Evolutionary conservation across 257 asterid species (phyloP), one percentile per base, ranked within the genome.

Genomic region (Plantago ovata): DNA sequence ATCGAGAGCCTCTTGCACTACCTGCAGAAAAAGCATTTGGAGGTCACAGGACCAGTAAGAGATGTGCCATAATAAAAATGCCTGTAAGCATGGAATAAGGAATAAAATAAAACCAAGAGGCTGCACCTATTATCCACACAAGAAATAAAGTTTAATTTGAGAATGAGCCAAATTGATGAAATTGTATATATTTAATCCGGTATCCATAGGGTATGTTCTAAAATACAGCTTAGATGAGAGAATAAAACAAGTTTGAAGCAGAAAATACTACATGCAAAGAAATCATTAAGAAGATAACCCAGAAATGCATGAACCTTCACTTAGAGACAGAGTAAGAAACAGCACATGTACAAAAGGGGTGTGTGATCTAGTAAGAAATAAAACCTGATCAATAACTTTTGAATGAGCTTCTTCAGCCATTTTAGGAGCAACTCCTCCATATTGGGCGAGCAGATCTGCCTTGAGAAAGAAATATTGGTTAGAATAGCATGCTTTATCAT

Each of bases 381-480:
- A 28, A 63, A 92, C 98, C 95, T 83, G 83, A 89, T 86, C 97
- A 70, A 86, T 93, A 61, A 89, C 97, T 70, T 68, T 67, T 3
- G 86, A 60, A 18, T 92, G 98, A 63, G 95, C 97, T 82, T 88
- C 95, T 79, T 93, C 97, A 60, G 98, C 97, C 98, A 86, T 93
- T 74, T 89, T 93, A 56, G 98, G 98, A 79, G 97, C 89, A 75
- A 93, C 97, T 53, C 98, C 97, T 63, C 98, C 98, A 65, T 86
- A 88, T 22, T 50, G 75, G 60, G 76, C 97, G 10, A 93, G 95
- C 83, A 93, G 76, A 63, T 88, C 97, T 55, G 89, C 95, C 98
- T 92, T 84, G 69, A 69, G 38, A 58, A 68, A 68, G 71, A 64
- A 44, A 71, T 73, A 53, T 19, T 41, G 63, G 41, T 14, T 48